Base-by-base conservation (phyloP, 306 rosid species). In the Vigna radiata region DNA sequence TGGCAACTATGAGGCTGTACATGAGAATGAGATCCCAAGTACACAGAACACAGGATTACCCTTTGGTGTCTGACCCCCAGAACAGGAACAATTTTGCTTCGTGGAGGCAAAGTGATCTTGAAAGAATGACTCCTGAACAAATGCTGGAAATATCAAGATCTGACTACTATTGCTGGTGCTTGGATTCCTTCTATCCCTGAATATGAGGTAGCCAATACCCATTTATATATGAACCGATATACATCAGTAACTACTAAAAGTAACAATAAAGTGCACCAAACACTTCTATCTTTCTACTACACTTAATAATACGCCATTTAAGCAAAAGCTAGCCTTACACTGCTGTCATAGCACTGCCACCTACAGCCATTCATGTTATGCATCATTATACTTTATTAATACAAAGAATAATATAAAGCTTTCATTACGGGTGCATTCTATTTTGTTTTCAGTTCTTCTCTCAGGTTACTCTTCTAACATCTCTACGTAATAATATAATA, bases 101-200 rank as follows among this genome's bases (percentile, higher is more conserved):
- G 0, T 85, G 94, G 97, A 87, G 91, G 78, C 96, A 89, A 77
- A 79, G 25, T 70, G 97, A 92, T 77, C 90, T 92, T 41, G 93
- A 91, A 86, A 91, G 89, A 76, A 92, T 91, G 99, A 84, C 43
- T 68, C 94, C 99, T 31, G 94, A 92, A 47, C 97, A 92, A 37
- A 82, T 96, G 94, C 73, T 96, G 70, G 91, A 83, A 4, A 81
- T 88, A 75, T 96, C 98, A 43, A 89, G 94, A 88, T 89, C 97
- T 82, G 97, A 96, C 77, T 96, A 86, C 86, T 89, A 92, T 68
- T 96, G 99, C 77, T 96, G 99, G 99, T 92, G 99, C 89, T 72
- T 96, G 85, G 99, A 95, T 83, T 85, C 87, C 33, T 60, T 12
- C 39, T 49, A 60, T 77, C 53, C 70, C 46, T 78, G 54, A 81